Evolutionary conservation across 1,284 basidiomycete species (phyloP).

Genomic region (Cutaneotrichosporon cutaneum): DNA sequence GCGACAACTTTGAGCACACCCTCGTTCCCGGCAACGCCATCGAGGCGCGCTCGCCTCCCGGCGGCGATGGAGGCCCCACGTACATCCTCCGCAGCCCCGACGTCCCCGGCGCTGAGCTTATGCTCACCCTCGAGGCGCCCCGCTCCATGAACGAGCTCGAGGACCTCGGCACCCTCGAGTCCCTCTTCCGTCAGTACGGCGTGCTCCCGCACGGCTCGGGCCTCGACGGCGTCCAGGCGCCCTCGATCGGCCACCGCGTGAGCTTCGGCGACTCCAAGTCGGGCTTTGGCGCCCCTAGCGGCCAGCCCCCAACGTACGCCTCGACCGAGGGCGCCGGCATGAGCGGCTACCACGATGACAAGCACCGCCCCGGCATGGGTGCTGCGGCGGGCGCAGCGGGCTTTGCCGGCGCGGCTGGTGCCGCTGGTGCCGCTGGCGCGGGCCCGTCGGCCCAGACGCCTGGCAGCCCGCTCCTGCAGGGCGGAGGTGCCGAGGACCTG

Average conservation of each 20-base stretch:
- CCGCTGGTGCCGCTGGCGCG: background rate
- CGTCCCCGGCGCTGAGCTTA: conserved; percentile 45
- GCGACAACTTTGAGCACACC: conserved; percentile 47
- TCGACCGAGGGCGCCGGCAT: conserved; percentile 1
- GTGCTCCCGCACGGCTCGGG: conserved; percentile 41
- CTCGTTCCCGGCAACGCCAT: conserved; percentile 40
- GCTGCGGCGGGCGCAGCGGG: background rate
- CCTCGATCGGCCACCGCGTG: conserved; percentile 2
- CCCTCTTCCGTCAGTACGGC: conserved; percentile 67
- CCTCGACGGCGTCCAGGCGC: conserved; percentile 28
- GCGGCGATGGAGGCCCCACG: conserved; percentile 34
- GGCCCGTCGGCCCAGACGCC: background rate
- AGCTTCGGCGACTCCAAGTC: conserved; percentile 4
- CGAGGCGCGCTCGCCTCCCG: conserved; percentile 18
- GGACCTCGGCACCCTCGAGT: conserved; percentile 68
- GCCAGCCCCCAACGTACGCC: conserved; percentile 8
- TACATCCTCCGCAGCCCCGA: conserved; percentile 26
- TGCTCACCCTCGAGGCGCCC: conserved; percentile 43
- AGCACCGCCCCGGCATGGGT: background rate
- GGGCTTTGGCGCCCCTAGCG: background rate
- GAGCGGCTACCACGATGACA: conserved; percentile 17
- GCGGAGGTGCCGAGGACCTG: conserved; percentile 55
- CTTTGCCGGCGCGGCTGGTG: background rate
- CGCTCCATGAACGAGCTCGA: conserved; percentile 52
- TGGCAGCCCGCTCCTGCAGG: conserved; percentile 9